phyloP scores from a whole-genome alignment of 148 eudicot genomes.

The Chenopodium formosanum region DNA sequence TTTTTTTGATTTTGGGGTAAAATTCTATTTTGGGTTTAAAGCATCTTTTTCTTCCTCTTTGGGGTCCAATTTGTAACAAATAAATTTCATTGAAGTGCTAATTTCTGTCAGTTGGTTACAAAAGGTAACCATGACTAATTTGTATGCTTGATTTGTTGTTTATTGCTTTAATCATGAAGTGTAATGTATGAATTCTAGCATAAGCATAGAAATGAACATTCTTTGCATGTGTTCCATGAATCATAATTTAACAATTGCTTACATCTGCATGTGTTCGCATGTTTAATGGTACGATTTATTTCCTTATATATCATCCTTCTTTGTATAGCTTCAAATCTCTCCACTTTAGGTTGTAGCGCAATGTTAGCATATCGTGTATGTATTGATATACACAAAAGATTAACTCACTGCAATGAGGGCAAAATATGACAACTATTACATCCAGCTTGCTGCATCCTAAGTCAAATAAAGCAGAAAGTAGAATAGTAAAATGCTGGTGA shows the following conservation, averaged over 20 bases:
- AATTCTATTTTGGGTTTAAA: not conserved
- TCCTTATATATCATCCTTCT: not conserved
- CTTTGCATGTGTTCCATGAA: slow-evolving; percentile 11
- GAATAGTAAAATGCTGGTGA: not conserved
- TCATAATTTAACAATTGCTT: not conserved
- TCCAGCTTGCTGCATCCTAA: not conserved
- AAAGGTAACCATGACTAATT: not conserved
- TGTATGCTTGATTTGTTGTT: not conserved
- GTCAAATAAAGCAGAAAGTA: not conserved
- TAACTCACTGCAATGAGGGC: not conserved
- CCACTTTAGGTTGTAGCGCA: not conserved
- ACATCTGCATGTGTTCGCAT: not conserved
- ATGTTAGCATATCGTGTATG: not conserved
- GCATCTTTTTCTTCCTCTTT: not conserved
- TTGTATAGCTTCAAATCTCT: not conserved
- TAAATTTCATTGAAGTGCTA: not conserved
- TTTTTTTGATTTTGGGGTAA: not conserved
- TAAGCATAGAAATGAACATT: not conserved
- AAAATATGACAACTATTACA: not conserved
- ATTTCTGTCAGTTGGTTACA: not conserved
- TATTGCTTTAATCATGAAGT: not conserved
- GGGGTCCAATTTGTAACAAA: not conserved
- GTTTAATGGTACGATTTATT: not conserved
- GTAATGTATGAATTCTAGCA: not conserved
- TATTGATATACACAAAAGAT: not conserved